These are phyloP conservation scores for Caryopteris hybrid DNA, from an alignment of 305 asterid genomes.

Conservation along the genomic window DNA sequence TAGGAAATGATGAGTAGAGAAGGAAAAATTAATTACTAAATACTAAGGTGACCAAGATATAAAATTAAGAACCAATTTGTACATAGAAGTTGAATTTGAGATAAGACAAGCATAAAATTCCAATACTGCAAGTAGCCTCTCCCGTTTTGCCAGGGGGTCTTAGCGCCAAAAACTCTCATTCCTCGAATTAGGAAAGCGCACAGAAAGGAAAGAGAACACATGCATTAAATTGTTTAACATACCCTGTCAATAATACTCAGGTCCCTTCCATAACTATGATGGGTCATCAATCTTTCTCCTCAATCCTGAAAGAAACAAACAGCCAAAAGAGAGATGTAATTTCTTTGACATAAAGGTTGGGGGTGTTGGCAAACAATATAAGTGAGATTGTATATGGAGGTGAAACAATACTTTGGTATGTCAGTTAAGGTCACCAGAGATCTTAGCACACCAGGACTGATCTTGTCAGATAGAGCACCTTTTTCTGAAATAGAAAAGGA, in stretches of 20 bases:
- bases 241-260: slow-evolving; percentile 19
- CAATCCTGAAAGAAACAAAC: slow-evolving; percentile 35
- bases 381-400: slow-evolving; percentile 1
- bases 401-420: slow-evolving; percentile 45
- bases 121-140: background rate
- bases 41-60: background rate
- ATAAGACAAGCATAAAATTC: background rate
- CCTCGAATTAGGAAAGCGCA: background rate
- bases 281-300: slow-evolving; percentile 34
- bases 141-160: background rate
- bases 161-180: background rate
- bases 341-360: background rate
- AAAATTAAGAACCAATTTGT: background rate
- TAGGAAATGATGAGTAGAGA: background rate
- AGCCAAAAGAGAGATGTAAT: slow-evolving; percentile 12
- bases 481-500: slow-evolving; percentile 63
- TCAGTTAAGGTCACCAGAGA: slow-evolving; percentile 79
- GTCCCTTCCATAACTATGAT: slow-evolving; percentile 6
- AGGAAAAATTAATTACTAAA: background rate
- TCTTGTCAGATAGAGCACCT: slow-evolving; percentile 78
- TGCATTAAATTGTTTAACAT: slow-evolving; percentile 1
- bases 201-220: background rate
- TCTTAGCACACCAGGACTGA: slow-evolving; percentile 77
- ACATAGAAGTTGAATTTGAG: background rate
- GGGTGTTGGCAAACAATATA: background rate